Evolutionary conservation across 345 rosid genomes (phyloP), one percentile per base, ranked within the genome.

Genomic region (Sonneratia caseolaris): DNA sequence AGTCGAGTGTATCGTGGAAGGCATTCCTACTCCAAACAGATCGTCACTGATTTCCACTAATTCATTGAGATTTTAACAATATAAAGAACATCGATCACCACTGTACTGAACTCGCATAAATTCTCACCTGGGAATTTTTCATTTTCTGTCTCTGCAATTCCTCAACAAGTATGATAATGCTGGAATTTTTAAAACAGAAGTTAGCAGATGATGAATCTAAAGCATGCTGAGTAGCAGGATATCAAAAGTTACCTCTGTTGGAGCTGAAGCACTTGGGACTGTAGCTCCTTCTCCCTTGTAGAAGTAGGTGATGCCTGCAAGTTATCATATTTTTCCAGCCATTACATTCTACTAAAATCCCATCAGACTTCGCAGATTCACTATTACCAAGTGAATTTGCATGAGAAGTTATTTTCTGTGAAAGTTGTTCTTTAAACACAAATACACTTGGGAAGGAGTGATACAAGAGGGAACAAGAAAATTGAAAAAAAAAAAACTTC

Each of bases 101-200:
- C 36, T 8, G 11, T 7, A 32, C 37, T 40, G 16, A 11, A 53
- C 68, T 64, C 65, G 45, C 47, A 64, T 68, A 27, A 66, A 56
- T 68, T 47, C 80, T 77, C 76, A 84, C 98, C 98, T 86, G 88
- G 10, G 81, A 80, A 71, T 89, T 91, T 80, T 71, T 89, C 82
- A 70, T 76, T 79, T 84, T 93, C 76, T 78, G 90, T 84, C 78
- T 83, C 82, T 88, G 90, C 84, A 91, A 73, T 77, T 93, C 96
- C 78, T 88, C 98, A 16, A 78, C 72, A 73, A 89, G 75, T 82
- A 74, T 82, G 73, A 70, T 81, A 72, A 89, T 75, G 81, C 98
- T 86, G 84, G 66, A 55, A 87, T 74, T 65, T 22, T 24, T 24
- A 18, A 81, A 70, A 82, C 43, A 75, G 51, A 66, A 73, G 72